A percentile compares a stretch with the other conserved stretches of the same genome.
phyloP scores from a whole-genome alignment of 352 stramenopile species.

The Thalassiosira sp. region DNA sequence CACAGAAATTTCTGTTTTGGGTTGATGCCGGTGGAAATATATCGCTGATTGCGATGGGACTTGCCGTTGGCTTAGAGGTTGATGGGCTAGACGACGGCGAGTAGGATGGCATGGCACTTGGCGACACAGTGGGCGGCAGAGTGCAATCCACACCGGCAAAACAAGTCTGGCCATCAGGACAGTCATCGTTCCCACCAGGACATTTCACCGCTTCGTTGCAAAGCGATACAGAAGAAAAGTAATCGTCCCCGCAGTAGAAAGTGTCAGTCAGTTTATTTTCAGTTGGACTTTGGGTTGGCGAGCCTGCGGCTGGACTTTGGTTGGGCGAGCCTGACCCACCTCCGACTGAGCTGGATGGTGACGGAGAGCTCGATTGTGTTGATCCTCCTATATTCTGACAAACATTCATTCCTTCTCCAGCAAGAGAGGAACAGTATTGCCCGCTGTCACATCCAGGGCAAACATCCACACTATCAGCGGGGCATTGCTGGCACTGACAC shows the following conservation, averaged over 20 bases:
- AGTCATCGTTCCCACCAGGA: conserved; percentile 31
- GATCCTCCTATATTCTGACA: neutral
- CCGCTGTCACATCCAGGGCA: conserved; percentile 19
- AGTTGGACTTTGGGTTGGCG: neutral
- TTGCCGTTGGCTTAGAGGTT: neutral
- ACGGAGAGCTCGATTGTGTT: neutral
- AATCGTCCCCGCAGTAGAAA: conserved; percentile 27
- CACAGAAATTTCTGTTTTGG: conserved; percentile 7
- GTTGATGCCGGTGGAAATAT: neutral
- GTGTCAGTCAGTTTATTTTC: neutral
- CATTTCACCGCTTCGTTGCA: conserved; percentile 14
- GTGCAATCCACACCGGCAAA: conserved; percentile 30
- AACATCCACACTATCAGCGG: neutral
- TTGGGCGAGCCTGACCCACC: neutral
- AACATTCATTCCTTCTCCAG: conserved; percentile 5
- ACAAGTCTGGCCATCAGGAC: conserved; percentile 23
- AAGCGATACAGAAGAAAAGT: conserved; percentile 11
- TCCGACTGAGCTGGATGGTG: neutral
- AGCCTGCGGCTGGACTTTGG: neutral
- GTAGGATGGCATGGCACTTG: neutral
- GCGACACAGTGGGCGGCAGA: neutral
- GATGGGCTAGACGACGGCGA: conserved; percentile 4
- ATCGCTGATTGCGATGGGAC: neutral
- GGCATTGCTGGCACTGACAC: conserved; percentile 36
- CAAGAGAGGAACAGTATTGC: conserved; percentile 13